Evolutionary conservation across 2,329 filamentous ascomycete genomes (phyloP).

Genomic region (Dactylellina cionopaga): DNA sequence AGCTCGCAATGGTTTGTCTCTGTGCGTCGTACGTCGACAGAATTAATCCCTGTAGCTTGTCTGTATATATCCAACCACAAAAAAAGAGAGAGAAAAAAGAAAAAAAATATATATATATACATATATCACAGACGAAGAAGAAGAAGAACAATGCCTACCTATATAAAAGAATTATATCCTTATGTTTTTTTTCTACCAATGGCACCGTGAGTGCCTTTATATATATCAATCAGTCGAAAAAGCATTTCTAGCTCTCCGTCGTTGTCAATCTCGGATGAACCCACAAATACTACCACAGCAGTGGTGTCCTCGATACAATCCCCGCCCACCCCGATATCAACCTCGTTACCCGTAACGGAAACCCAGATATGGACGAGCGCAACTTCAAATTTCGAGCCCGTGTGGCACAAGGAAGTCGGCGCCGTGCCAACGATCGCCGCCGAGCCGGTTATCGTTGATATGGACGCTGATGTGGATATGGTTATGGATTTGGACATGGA

Average conservation of each 20-base stretch:
- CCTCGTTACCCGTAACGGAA: slow-evolving; percentile 36
- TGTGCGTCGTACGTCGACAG: no score
- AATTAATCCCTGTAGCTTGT: slow-evolving; percentile 43
- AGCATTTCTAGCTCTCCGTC: slow-evolving; percentile 52
- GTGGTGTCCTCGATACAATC: slow-evolving; percentile 33
- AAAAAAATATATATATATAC: not conserved
- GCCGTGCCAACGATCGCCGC: slow-evolving; percentile 19
- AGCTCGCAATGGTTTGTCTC: slow-evolving; percentile 23
- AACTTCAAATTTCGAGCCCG: slow-evolving; percentile 33
- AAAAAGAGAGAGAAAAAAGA: slow-evolving; percentile 10
- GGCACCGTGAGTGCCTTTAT: slow-evolving; percentile 12
- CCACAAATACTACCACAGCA: slow-evolving; percentile 15
- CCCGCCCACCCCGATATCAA: slow-evolving; percentile 35
- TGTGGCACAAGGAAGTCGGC: slow-evolving; percentile 42
- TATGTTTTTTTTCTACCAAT: slow-evolving; percentile 29
- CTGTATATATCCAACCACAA: slow-evolving; percentile 48
- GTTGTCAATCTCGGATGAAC: slow-evolving; percentile 32
- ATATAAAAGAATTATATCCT: slow-evolving; percentile 50
- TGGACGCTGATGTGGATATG: slow-evolving; percentile 45
- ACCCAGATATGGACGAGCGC: slow-evolving; percentile 31
- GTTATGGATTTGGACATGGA: slow-evolving; percentile 49
- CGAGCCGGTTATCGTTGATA: slow-evolving; percentile 31
- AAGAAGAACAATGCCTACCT: not conserved
- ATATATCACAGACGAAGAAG: slow-evolving; percentile 5
- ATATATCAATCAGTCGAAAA: slow-evolving; percentile 43